phyloP scores from a whole-genome alignment of 352 stramenopile species.

The Phytophthora syringae region DNA sequence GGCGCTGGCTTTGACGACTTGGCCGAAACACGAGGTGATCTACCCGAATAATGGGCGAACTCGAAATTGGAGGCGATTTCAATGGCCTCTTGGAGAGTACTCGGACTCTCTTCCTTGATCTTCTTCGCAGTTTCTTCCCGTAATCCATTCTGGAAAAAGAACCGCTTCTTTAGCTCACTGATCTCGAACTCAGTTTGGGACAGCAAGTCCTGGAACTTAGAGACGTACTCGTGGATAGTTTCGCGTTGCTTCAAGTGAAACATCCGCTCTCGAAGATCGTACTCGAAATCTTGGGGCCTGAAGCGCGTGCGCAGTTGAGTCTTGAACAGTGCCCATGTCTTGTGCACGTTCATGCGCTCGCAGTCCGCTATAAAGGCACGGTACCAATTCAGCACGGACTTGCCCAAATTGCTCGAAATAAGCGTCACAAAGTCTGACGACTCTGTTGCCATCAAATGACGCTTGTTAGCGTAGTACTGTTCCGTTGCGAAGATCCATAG shows the following conservation, averaged over 20 bases:
- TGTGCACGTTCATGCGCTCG: constrained; percentile 8
- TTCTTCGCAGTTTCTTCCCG: constrained; percentile 18
- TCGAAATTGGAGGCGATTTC: constrained; percentile 18
- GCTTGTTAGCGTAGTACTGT: constrained; percentile 15
- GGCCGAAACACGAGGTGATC: constrained; percentile 1
- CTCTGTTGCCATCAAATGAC: constrained; percentile 8
- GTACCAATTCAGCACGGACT: constrained; percentile 23
- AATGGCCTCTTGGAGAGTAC: constrained; percentile 13
- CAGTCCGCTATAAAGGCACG: constrained; percentile 14
- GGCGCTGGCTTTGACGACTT: background rate
- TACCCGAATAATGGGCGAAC: constrained; percentile 22
- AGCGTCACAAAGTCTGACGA: constrained; percentile 19
- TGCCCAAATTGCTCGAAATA: constrained; percentile 21
- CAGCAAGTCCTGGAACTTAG: constrained; percentile 10
- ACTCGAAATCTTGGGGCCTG: constrained; percentile 1
- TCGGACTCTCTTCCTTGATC: constrained; percentile 29
- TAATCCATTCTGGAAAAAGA: constrained; percentile 28
- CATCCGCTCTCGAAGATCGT: constrained; percentile 6
- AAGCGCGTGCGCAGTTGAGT: background rate
- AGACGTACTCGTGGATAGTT: constrained; percentile 8
- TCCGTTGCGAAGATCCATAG: constrained; percentile 21
- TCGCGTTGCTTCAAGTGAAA: background rate
- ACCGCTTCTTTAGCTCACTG: constrained; percentile 22
- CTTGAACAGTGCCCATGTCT: constrained; percentile 6
- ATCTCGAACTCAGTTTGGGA: constrained; percentile 16